Base-by-base conservation (phyloP, 768 basidiomycete species). In the Termitomyces sp. region DNA sequence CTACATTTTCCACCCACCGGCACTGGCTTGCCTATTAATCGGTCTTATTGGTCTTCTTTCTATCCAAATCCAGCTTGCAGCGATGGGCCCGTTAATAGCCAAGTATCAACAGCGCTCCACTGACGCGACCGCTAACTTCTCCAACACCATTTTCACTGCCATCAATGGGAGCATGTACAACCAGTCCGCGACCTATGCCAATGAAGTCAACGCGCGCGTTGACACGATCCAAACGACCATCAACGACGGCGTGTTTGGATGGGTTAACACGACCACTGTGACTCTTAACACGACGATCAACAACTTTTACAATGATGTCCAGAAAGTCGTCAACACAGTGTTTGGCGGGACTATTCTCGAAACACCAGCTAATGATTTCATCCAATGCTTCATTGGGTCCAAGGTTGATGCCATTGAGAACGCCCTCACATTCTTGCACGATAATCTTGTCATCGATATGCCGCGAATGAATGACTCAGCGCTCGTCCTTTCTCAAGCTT, bases 1-100 rank as follows among this genome's bases (percentile, higher is more conserved):
- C 67, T 97, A 97, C 76, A 79, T 99, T 61, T 92, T 94, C 73
- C 92, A 98, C 69, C 86, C 94, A 2, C 91, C 93, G 1, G 95
- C 94, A 0, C 82, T 96, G 49, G 89, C 92, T 0, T 92, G 95
- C 70, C 87, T 99, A 71, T 83, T 95, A 63, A 92, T 98, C 66
- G 95, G 96, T n/a, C 76, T 95, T 65, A 86, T 98, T 66, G 96
- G 96, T 10, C 74, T 98, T 12, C 72, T 98, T 50, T 87, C 88
- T 37, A 87, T 98, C 36, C 81, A 98, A 74, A 78, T 96, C 34
- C 97, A 99, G 73, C 81, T 99, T 47, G 71, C 87, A 47, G 92
- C 91, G 5, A 76, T 98, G 58, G 76, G 81, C 0, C 92, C 94
- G 0, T 78, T 98, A 36, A 86, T 86, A 59, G 74, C 78, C 37